A percentile compares a stretch with the other conserved stretches of the same genome.
These are phyloP conservation scores for Tetratostichococcus sp. DNA, from an alignment of 139 green algal species.

Conservation along the genomic window DNA sequence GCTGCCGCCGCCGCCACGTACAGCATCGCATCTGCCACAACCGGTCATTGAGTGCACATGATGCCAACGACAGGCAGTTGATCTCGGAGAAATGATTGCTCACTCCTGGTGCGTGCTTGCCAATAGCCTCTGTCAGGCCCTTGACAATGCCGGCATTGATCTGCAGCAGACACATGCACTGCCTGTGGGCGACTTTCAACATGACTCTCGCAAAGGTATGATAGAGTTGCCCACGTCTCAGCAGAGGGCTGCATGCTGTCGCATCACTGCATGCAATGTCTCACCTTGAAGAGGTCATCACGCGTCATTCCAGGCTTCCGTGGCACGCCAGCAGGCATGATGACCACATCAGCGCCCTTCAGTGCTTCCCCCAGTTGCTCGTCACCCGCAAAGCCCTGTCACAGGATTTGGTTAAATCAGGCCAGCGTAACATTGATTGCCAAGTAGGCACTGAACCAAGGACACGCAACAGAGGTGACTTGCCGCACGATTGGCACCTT, in stretches of 20 bases:
- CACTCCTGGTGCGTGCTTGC: slow-evolving; percentile 85
- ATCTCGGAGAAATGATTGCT: background rate
- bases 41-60: no score
- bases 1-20: no score
- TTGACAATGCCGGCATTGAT: slow-evolving; percentile 94
- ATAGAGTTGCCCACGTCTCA: no score
- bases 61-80: background rate
- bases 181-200: no score
- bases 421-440: no score
- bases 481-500: slow-evolving; percentile 37
- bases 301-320: slow-evolving; percentile 99
- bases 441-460: no score
- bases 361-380: slow-evolving; percentile 72
- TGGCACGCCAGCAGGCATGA: slow-evolving; percentile 92
- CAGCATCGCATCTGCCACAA: no score
- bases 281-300: slow-evolving; percentile 95
- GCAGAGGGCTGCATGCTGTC: no score
- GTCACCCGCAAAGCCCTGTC: slow-evolving; percentile 55
- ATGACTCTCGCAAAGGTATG: no score
- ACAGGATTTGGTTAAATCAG: background rate
- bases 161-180: slow-evolving; percentile 27
- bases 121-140: slow-evolving; percentile 74
- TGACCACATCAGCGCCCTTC: slow-evolving; percentile 71
- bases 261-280: background rate
- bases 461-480: no score